Evolutionary conservation across 2,329 filamentous ascomycete species (phyloP).

Genomic region (Curvularia sp.): DNA sequence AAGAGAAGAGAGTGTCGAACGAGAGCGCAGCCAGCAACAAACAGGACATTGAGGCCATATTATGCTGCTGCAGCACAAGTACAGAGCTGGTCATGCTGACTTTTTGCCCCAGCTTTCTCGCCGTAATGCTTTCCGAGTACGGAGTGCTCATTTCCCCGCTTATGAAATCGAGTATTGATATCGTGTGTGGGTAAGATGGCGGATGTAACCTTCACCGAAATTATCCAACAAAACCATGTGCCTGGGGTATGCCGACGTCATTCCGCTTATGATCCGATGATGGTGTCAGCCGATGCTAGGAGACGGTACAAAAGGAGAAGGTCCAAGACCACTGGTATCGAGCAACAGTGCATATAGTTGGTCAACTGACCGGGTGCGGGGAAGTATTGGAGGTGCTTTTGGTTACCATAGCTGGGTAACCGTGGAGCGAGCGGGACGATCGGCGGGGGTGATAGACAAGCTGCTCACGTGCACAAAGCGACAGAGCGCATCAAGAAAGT

Average conservation of each 20-base stretch:
- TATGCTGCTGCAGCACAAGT: background rate
- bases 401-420: constrained; percentile 6
- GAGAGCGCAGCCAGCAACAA: background rate
- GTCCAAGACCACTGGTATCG: constrained; percentile 1
- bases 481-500: background rate
- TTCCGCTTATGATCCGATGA: constrained; percentile 12
- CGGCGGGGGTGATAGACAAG: constrained; percentile 15
- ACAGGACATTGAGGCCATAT: constrained; percentile 4
- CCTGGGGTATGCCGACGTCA: constrained; percentile 30
- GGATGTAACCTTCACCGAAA: constrained; percentile 37
- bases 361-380: constrained; percentile 15
- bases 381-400: constrained; percentile 1
- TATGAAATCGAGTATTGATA: constrained; percentile 31
- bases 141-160: constrained; percentile 38
- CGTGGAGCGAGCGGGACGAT: constrained; percentile 13
- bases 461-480: constrained; percentile 2
- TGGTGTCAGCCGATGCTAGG: constrained; percentile 15
- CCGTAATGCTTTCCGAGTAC: constrained; percentile 28
- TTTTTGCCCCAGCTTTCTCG: constrained; percentile 14
- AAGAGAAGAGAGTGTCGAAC: background rate
- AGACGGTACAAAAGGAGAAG: constrained; percentile 20
- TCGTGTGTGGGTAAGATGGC: constrained; percentile 19
- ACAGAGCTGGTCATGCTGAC: constrained; percentile 9
- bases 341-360: background rate
- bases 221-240: constrained; percentile 20